Percentiles rank a stretch among this genome's conserved stretches.
Conservation (phyloP, 2,329 filamentous ascomycete species). For the Nigrospora sphaerica region DNA sequence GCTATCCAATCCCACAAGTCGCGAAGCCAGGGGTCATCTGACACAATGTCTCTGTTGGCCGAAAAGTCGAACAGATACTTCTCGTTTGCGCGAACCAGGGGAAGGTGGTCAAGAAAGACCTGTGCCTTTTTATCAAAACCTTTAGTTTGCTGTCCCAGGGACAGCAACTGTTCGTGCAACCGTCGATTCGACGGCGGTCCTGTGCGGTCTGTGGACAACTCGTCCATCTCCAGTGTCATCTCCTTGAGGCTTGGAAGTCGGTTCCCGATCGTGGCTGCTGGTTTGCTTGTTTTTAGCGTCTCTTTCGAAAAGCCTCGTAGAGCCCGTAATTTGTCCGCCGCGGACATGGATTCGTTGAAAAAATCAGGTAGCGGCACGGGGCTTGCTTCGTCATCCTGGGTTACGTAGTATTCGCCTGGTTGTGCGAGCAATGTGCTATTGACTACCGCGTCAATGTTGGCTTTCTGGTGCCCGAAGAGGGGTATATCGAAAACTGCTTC, state of each 20-base stretch:
- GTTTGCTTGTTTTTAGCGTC: constrained; percentile 7
- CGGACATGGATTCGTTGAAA: constrained; percentile 32
- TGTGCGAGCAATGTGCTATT: constrained; percentile 30
- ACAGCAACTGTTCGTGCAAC: constrained; percentile 48
- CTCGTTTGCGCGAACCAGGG: constrained; percentile 53
- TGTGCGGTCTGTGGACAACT: constrained; percentile 28
- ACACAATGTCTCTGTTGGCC: constrained; percentile 59
- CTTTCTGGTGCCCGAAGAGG: constrained; percentile 48
- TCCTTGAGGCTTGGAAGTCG: constrained; percentile 9
- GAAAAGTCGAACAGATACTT: constrained; percentile 57
- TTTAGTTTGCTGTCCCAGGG: constrained; percentile 33
- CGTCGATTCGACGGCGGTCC: constrained; percentile 43
- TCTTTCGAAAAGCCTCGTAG: constrained; percentile 31
- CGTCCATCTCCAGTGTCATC: constrained; percentile 23
- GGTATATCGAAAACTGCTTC: constrained; percentile 45
- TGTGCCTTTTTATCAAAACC: constrained; percentile 45
- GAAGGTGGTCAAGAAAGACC: constrained; percentile 46
- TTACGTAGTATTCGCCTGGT: constrained; percentile 21
- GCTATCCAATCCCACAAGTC: constrained; percentile 73
- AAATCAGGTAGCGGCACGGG: constrained; percentile 28
- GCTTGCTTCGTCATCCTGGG: constrained; percentile 30
- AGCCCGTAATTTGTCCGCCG: constrained; percentile 41
- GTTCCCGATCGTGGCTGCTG: constrained; percentile 8
- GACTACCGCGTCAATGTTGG: constrained; percentile 32
- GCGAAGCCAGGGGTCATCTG: constrained; percentile 67